Evolutionary conservation across 2,329 filamentous ascomycete genomes (phyloP).

Genomic region (Neospermospora avenae): DNA sequence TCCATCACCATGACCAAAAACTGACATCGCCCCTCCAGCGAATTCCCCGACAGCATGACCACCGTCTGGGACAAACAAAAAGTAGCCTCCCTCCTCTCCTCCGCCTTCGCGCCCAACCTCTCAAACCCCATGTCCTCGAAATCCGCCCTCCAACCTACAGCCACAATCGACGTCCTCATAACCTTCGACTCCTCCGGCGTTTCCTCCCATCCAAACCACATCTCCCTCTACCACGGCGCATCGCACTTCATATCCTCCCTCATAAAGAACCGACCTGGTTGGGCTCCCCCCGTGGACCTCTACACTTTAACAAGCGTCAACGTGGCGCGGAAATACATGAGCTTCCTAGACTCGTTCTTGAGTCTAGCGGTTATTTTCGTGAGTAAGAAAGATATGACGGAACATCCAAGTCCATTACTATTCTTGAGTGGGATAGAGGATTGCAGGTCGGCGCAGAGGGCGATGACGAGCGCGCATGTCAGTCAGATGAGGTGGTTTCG

Average conservation of each 20-base stretch:
- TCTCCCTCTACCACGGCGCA: constrained; percentile 81
- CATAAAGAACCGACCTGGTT: constrained; percentile 60
- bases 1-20: neutral
- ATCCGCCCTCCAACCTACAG: constrained; percentile 39
- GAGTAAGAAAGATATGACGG: constrained; percentile 38
- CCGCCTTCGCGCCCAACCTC: constrained; percentile 69
- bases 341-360: constrained; percentile 69
- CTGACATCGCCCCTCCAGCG: constrained; percentile 35
- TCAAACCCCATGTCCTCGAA: constrained; percentile 34
- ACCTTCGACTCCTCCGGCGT: constrained; percentile 86
- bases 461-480: constrained; percentile 86
- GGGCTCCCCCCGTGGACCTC: constrained; percentile 71
- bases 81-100: constrained; percentile 67
- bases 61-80: constrained; percentile 68
- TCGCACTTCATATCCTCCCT: constrained; percentile 67
- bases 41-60: constrained; percentile 90
- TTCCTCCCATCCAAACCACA: constrained; percentile 90
- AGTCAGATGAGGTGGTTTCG: constrained; percentile 99
- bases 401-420: constrained; percentile 59
- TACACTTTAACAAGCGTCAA: constrained; percentile 78
- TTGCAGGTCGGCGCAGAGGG: constrained; percentile 68
- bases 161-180: constrained; percentile 58
- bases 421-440: constrained; percentile 66
- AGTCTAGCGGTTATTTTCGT: constrained; percentile 61
- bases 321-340: constrained; percentile 76